Conservation (phyloP, 805 yeast genomes). For the Nakazawaea wickerhamii region DNA sequence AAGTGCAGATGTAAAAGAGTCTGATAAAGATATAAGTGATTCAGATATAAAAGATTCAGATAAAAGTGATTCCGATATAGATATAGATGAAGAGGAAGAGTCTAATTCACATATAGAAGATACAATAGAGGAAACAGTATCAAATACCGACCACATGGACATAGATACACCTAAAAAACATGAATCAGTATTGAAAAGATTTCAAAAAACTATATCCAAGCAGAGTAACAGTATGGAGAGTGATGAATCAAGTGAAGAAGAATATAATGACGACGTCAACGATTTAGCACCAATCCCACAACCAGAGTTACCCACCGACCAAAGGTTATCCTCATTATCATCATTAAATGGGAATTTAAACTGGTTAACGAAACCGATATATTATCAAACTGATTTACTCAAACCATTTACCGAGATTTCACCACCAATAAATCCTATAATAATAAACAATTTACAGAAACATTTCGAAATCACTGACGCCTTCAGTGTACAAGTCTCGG, state of each 20-base stretch:
- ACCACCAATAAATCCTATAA: conserved; percentile 33
- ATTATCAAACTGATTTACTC: conserved; percentile 41
- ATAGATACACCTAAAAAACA: conserved; percentile 31
- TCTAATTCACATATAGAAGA: background rate
- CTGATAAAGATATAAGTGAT: background rate
- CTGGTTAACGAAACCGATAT: conserved; percentile 68
- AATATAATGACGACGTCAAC: conserved; percentile 27
- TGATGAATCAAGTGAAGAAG: conserved; percentile 18
- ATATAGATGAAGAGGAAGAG: no score
- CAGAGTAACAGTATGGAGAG: conserved; percentile 15
- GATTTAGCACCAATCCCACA: conserved; percentile 78
- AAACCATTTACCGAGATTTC: conserved; percentile 45
- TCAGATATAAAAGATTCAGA: no score
- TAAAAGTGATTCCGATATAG: no score
- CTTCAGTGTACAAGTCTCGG: conserved; percentile 72
- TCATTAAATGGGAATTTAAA: conserved; percentile 35
- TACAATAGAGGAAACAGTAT: background rate
- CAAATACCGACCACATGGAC: background rate
- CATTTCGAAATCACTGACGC: conserved; percentile 47
- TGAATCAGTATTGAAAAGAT: conserved; percentile 46
- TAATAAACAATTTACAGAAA: conserved; percentile 40
- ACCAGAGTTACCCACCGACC: conserved; percentile 61
- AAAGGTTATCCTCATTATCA: conserved; percentile 29
- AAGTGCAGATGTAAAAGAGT: no score
- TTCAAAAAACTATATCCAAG: conserved; percentile 37